Evolutionary conservation across 495 filamentous ascomycete species (phyloP), one percentile per base, ranked within the genome.

Genomic region (Penicillium maclennaniae): DNA sequence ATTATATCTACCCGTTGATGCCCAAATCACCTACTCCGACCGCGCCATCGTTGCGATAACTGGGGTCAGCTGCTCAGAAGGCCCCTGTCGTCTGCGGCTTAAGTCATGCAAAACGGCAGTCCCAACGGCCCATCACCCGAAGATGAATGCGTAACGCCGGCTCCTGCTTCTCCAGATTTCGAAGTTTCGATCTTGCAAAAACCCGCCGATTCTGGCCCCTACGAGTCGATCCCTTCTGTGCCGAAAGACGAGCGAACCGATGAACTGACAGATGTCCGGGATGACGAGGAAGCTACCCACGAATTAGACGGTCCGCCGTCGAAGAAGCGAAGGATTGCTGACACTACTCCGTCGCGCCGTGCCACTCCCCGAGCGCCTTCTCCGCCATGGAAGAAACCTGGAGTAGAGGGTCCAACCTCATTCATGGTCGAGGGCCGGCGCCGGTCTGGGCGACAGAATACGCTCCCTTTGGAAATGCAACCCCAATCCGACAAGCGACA

Each of bases 351-450:
- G 15, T 70, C 71, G 39, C 70, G 69, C 48, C 75, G 72, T 25
- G 79, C 81, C 12, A 69, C 70, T 19, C 72, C 79, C 43, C 76
- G 82, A 47, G 70, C 73, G 43, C 65, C 69, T 48, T 97, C 93
- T 27, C 93, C 93, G 51, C 93, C 93, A 21, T 98, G 93, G 93
- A 97, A 93, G 74, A 92, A 84, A 67, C 75, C 87, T 46, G 85
- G 87, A 42, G 87, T 83, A 23, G 89, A 95, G 40, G 95, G 92
- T 0, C 93, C 93, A 4, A 89, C 93, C 8, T 87, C 88, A 0
- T 89, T 96, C 57, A 69, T 85, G 21, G 84, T 86, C 55, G 85
- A 89, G 72, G 93, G 93, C 41, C 84, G 83, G 55, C 82, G 93
- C 49, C 93, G 90, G 68, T 96, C 92, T 8, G 88, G 88, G 34